A percentile compares a stretch with the other conserved stretches of the same genome.
Conservation (phyloP, 129 eudicot species). For the Flaveria ramosissima region DNA sequence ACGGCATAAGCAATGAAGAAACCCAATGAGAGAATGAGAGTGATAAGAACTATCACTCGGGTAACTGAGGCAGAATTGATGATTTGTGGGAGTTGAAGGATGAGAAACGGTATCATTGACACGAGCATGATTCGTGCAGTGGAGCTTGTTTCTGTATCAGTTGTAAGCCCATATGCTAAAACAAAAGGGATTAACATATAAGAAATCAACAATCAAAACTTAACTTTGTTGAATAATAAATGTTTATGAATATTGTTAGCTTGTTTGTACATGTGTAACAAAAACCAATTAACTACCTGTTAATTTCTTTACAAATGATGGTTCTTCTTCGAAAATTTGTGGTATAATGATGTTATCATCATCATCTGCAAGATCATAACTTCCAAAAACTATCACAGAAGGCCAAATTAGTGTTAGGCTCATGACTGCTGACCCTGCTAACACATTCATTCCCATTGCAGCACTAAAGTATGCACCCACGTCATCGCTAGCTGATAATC, state of each 20-base stretch:
- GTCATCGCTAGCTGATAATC: conserved; percentile 29
- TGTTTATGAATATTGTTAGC: background rate
- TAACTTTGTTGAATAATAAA: too few relatives aligned
- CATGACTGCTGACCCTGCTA: conserved; percentile 65
- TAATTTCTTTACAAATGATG: conserved; percentile 26
- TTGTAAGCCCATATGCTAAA: conserved; percentile 50
- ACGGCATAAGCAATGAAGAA: conserved; percentile 38
- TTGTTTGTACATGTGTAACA: background rate
- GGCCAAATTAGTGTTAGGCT: conserved; percentile 65
- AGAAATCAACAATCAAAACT: too few relatives aligned
- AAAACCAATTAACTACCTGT: conserved; percentile 19
- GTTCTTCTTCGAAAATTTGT: conserved; percentile 24
- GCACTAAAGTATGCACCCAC: conserved; percentile 46
- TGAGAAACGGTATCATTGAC: conserved; percentile 52
- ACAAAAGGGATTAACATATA: background rate
- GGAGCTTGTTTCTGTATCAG: conserved; percentile 53
- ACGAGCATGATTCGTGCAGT: conserved; percentile 61
- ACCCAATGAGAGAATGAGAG: conserved; percentile 47
- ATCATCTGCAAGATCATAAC: conserved; percentile 51
- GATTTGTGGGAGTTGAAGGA: conserved; percentile 48
- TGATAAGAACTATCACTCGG: conserved; percentile 40
- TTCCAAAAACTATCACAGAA: conserved; percentile 48
- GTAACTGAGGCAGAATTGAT: conserved; percentile 34
- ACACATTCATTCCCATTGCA: conserved; percentile 57
- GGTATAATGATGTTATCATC: conserved; percentile 19